A percentile compares a stretch with the other conserved stretches of the same genome.
phyloP scores from a whole-genome alignment of 2,329 filamentous ascomycete genomes.

The Aspergillus alliaceus region DNA sequence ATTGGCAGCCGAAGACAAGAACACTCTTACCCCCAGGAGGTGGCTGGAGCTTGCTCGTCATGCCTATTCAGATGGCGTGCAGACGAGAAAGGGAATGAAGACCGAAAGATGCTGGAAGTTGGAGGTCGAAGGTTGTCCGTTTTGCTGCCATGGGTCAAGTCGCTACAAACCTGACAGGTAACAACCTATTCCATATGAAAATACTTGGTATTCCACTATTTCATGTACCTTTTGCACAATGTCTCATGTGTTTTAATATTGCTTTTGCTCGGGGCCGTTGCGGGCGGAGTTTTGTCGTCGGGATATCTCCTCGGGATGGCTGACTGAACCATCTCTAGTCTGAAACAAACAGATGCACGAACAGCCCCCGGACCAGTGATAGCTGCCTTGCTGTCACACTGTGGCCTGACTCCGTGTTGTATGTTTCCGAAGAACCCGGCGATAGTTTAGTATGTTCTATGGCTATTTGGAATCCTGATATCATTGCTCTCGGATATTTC shows the following conservation, averaged over 20 bases:
- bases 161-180: background rate
- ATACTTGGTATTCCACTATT: background rate
- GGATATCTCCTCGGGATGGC: conserved; percentile 16
- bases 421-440: background rate
- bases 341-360: background rate
- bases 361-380: background rate
- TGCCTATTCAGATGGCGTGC: background rate
- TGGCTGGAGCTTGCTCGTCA: background rate
- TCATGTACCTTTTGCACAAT: background rate
- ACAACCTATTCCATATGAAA: background rate
- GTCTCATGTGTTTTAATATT: background rate
- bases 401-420: background rate
- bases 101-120: no score
- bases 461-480: background rate
- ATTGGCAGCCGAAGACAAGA: conserved; percentile 21
- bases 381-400: background rate
- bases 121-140: no score
- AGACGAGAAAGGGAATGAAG: background rate
- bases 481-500: background rate
- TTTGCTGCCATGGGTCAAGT: background rate
- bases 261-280: background rate
- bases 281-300: conserved; percentile 17
- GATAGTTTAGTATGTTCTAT: background rate
- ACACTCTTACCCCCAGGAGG: conserved; percentile 1
- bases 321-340: background rate